Base-by-base conservation (phyloP, 768 basidiomycete genomes). In the Boletus tylopilopsis region DNA sequence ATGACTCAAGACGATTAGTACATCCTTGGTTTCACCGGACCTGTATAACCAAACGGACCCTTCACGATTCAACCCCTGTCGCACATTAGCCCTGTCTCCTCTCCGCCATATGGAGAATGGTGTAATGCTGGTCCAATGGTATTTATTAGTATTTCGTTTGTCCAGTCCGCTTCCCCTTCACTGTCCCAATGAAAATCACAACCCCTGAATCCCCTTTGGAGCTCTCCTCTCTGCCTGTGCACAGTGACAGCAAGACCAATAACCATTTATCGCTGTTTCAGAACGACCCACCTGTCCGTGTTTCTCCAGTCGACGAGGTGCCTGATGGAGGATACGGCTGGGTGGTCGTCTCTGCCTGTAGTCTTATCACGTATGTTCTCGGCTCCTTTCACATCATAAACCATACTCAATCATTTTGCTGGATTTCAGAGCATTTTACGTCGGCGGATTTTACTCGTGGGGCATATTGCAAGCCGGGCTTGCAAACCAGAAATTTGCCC, bases 241-340 rank as follows among this genome's bases (percentile, higher is more conserved):
- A 42, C 6, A 5, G n/a, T 19, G 18, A 39, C 19, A 10, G 11
- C 36, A 41, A 42, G 42, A 16, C 5, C 22, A 33, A 21, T 24
- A 19, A 32, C 23, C 11, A 33, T 30, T 10, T 37, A 36, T 34
- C 42, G 19, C 24, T 35, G 13, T n/a, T 37, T 10, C 47, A 49
- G 11, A 44, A 19, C 25, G 27, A 47, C 2, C 38, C 32, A 42
- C 19, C 45, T 27, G 1, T 23, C 8, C 19, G 39, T 50, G n/a
- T 36, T 21, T 30, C 16, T 16, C 51, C 41, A 9, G 27, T 46
- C 11, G 50, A 51, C 5, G 41, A 61, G 6, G 45, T 60, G 11
- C 67, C 66, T 7, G 67, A 69, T 21, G 64, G 67, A 5, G 64
- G 64, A n/a, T 67, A 68, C 29, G 67, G 63, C 19, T 71, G 67